Conservation (phyloP, 805 yeast genomes). For the Kodamaea sagamina region DNA sequence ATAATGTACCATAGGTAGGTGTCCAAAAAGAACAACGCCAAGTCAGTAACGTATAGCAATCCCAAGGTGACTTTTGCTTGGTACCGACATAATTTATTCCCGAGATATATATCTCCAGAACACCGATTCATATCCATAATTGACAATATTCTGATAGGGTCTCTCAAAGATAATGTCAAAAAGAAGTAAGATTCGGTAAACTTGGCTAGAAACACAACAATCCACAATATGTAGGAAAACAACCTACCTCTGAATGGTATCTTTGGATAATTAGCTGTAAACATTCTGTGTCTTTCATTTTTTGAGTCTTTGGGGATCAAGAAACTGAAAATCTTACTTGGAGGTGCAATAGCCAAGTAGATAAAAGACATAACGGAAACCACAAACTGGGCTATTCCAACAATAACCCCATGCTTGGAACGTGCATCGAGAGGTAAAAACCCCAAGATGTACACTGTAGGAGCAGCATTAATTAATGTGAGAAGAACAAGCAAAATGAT, state of each 20-base stretch:
- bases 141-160: constrained; percentile 33
- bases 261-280: constrained; percentile 29
- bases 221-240: constrained; percentile 33
- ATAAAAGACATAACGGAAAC: constrained; percentile 31
- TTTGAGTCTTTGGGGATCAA: constrained; percentile 9
- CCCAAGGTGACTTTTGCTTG: constrained; percentile 31
- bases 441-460: constrained; percentile 31
- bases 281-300: constrained; percentile 13
- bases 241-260: constrained; percentile 23
- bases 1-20: constrained; percentile 44
- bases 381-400: constrained; percentile 29
- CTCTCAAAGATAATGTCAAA: constrained; percentile 36
- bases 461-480: constrained; percentile 25
- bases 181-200: constrained; percentile 40
- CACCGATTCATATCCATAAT: constrained; percentile 30
- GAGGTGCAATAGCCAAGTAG: constrained; percentile 32
- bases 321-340: constrained; percentile 22
- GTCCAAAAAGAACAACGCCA: constrained; percentile 39
- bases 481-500: constrained; percentile 20
- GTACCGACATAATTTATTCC: constrained; percentile 25
- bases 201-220: constrained; percentile 33
- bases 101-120: constrained; percentile 28
- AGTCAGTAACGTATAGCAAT: constrained; percentile 28
- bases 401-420: constrained; percentile 24
- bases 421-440: constrained; percentile 26